Evolutionary conservation across 208 protist genomes (phyloP).

Genomic region (Angomonas ambiguus): DNA sequence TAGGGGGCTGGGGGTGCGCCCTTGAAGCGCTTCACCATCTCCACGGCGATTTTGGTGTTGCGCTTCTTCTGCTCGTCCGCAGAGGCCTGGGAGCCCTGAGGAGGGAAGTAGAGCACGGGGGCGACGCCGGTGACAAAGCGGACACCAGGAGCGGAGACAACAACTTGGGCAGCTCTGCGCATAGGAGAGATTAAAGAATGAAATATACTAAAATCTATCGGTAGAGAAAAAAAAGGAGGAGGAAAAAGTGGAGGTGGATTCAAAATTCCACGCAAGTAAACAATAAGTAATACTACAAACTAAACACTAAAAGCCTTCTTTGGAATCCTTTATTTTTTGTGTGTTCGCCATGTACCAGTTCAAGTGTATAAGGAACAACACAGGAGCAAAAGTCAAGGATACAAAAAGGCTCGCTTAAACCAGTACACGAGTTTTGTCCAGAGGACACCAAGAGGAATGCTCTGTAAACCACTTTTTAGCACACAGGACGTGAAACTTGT

Average conservation of each 20-base stretch:
- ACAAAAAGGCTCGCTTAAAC: not conserved
- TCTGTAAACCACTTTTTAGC: conserved; percentile 63
- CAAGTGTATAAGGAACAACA: too few relatives aligned
- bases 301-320: not conserved
- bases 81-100: conserved; percentile 27
- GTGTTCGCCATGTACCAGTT: too few relatives aligned
- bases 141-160: conserved; percentile 33
- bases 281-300: not conserved
- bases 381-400: too few relatives aligned
- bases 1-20: conserved; percentile 68
- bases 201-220: not conserved
- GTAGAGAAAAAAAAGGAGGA: conserved; percentile 6
- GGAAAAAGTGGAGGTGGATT: not conserved
- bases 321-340: not conserved
- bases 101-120: conserved; percentile 85
- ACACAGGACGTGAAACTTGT: conserved; percentile 67
- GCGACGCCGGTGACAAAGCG: conserved; percentile 78
- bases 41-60: conserved; percentile 88
- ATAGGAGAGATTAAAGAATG: conserved; percentile 24
- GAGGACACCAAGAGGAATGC: conserved; percentile 50
- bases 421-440: conserved; percentile 25
- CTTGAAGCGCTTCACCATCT: conserved; percentile 88
- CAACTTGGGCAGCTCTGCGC: conserved; percentile 51
- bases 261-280: too few relatives aligned
- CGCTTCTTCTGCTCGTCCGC: conserved; percentile 81